A percentile compares a stretch with the other conserved stretches of the same genome.
These are phyloP conservation scores for Peronospora belbahrii DNA, from an alignment of 352 stramenopile species.

Conservation along the genomic window DNA sequence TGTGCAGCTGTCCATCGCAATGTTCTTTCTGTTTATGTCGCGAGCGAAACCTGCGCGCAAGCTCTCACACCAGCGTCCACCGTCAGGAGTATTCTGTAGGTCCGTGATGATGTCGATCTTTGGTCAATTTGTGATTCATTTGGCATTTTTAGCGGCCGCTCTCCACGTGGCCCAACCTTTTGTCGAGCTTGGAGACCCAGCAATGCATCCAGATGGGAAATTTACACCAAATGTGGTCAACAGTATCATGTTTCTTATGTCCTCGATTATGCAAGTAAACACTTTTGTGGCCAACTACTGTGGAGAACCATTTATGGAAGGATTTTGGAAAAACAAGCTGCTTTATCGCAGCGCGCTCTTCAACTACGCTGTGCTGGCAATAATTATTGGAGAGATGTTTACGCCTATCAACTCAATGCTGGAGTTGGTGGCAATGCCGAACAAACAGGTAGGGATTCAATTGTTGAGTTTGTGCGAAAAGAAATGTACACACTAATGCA, in stretches of 20 bases:
- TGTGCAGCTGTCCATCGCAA: conserved; percentile 65
- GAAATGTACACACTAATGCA: conserved; percentile 1
- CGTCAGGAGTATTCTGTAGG: conserved; percentile 92
- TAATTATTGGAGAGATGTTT: conserved; percentile 87
- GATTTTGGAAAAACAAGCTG: conserved; percentile 92
- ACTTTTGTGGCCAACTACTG: conserved; percentile 98
- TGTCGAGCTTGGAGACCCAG: conserved; percentile 71
- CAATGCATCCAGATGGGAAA: conserved; percentile 72
- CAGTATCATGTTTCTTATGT: conserved; percentile 97
- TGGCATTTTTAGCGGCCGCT: conserved; percentile 87
- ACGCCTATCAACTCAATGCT: conserved; percentile 86
- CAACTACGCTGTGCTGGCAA: conserved; percentile 74
- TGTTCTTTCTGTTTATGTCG: conserved; percentile 43
- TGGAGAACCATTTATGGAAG: conserved; percentile 98
- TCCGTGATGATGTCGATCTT: conserved; percentile 91
- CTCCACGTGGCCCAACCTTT: conserved; percentile 87
- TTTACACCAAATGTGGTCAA: conserved; percentile 99
- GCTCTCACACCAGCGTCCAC: conserved; percentile 89
- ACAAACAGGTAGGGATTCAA: conserved; percentile 27
- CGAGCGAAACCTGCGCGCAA: conserved; percentile 90
- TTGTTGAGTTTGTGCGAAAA: neutral
- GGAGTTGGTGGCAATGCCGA: conserved; percentile 87
- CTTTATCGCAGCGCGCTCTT: conserved; percentile 86
- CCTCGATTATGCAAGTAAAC: conserved; percentile 89
- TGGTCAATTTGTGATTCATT: conserved; percentile 95